These are phyloP conservation scores for Lipomyces yamadae DNA, from an alignment of 805 yeast species.

Conservation along the genomic window DNA sequence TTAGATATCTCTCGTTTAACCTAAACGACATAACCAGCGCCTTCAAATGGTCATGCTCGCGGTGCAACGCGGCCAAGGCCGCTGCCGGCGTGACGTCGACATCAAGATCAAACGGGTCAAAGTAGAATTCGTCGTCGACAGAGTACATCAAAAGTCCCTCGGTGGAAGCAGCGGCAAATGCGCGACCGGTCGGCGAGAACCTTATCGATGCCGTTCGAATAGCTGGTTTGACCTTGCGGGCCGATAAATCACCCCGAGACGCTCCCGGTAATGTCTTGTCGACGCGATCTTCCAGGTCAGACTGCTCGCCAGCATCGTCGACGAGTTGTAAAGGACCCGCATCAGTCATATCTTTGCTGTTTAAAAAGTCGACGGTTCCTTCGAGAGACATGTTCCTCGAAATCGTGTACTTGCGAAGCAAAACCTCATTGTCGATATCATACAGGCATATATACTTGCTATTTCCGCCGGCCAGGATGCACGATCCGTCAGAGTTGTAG, in stretches of 20 bases:
- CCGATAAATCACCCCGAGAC: slow-evolving; percentile 76
- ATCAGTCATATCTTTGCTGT: slow-evolving; percentile 82
- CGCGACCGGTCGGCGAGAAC: slow-evolving; percentile 87
- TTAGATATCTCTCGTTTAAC: slow-evolving; percentile 76
- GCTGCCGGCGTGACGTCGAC: slow-evolving; percentile 86
- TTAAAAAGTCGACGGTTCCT: slow-evolving; percentile 80
- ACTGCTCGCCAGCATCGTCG: slow-evolving; percentile 83
- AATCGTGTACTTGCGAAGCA: slow-evolving; percentile 78
- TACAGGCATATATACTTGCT: slow-evolving; percentile 89
- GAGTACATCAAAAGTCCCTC: slow-evolving; percentile 88
- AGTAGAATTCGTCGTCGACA: slow-evolving; percentile 70
- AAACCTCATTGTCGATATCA: slow-evolving; percentile 85
- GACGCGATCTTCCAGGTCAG: slow-evolving; percentile 80
- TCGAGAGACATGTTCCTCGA: slow-evolving; percentile 89
- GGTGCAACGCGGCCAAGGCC: slow-evolving; percentile 63
- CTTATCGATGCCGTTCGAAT: slow-evolving; percentile 76
- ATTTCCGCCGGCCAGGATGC: slow-evolving; percentile 90
- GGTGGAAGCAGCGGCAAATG: slow-evolving; percentile 94
- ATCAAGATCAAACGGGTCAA: slow-evolving; percentile 95
- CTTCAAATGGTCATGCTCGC: slow-evolving; percentile 59
- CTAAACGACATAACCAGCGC: slow-evolving; percentile 94
- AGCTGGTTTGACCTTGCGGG: slow-evolving; percentile 76
- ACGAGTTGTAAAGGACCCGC: slow-evolving; percentile 83
- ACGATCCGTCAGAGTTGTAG: slow-evolving; percentile 87
- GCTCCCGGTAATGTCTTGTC: slow-evolving; percentile 87